A percentile compares a stretch with the other conserved stretches of the same genome.
Conservation (phyloP, 306 rosid species). For the Dryas alaskensis region DNA sequence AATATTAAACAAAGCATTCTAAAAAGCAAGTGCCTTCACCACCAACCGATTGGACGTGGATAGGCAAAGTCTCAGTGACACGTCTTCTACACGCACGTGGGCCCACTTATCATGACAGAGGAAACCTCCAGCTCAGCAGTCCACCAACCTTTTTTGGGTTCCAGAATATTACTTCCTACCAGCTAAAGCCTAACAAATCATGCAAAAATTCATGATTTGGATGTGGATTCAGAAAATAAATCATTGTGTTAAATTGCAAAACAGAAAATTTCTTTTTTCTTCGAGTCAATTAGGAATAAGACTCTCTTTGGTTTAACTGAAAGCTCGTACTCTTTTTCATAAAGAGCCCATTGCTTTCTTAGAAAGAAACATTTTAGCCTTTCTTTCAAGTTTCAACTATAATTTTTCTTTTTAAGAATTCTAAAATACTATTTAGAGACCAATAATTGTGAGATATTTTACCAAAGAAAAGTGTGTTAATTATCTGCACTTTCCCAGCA, state of each 20-base stretch:
- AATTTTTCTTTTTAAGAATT: neutral
- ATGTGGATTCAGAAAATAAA: neutral
- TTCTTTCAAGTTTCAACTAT: neutral
- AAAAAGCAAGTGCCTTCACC: slow-evolving; percentile 4
- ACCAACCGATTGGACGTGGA: slow-evolving; percentile 8
- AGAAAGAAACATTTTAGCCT: neutral
- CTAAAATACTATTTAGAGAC: neutral
- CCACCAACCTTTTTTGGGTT: slow-evolving; percentile 22
- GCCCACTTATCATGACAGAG: slow-evolving; percentile 33
- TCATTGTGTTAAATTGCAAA: too few species aligned
- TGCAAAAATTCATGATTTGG: slow-evolving; percentile 1
- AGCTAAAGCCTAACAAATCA: neutral
- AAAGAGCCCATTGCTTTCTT: slow-evolving; percentile 15
- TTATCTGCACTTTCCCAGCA: too few species aligned
- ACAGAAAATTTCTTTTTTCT: too few species aligned
- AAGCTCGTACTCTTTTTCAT: neutral
- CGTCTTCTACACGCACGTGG: slow-evolving; percentile 24
- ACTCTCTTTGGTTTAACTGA: neutral
- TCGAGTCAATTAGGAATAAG: neutral
- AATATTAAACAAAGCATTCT: neutral
- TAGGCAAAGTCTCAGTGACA: slow-evolving; percentile 22
- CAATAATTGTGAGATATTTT: neutral
- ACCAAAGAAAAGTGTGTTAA: neutral
- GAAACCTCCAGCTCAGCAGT: slow-evolving; percentile 34
- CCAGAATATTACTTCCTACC: slow-evolving; percentile 16